Base-by-base conservation (phyloP, 2,329 filamentous ascomycete species). In the Trichoderma sp. region DNA sequence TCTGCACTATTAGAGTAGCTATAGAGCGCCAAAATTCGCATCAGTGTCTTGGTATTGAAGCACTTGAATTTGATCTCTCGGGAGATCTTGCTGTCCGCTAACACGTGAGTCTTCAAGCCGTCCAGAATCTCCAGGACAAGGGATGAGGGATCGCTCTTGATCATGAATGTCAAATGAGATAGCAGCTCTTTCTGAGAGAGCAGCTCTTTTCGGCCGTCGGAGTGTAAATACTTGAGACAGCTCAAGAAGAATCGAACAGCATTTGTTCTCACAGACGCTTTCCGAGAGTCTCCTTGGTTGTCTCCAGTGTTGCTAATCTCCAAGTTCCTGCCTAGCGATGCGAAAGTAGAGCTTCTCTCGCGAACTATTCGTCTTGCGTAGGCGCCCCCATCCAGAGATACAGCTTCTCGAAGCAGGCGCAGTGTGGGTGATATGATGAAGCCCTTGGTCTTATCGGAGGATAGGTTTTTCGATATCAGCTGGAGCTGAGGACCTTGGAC, bases 401-500 rank as follows among this genome's bases (percentile, higher is more conserved):
- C 87, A n/a, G 94, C 85, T 79, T 99, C 94, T 61, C 90, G 92
- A 69, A 99, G 84, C 61, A 99, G 81, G 67, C 94, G 89, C 68
- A 99, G 81, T 27, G 92, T 94, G 1, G 95, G 94, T 3, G 93
- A 95, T 69, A 97, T 94, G 68, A 98, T 83, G 78, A 92, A 93
- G 45, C 93, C 93, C 75, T 96, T 97, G 57, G 88, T 86, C 78
- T 93, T 94, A 27, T 92, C 90, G 0, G 92, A 88, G 4, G 92
- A 90, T 19, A 98, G 80, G 69, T 92, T 93, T 69, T 90, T 89
- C 35, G 92, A 89, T 27, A 98, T 81, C 3, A 97, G 86, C 72
- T 94, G 92, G 70, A 94, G 84, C 72, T 97, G 92, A 29, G 90
- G 87, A 71, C 91, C 91, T 73, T 93, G 91, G 32, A 99, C 81